Percentiles rank a stretch among this genome's conserved stretches.
Conservation (phyloP, 768 basidiomycete genomes). For the Tricholoma bakamatsutake region DNA sequence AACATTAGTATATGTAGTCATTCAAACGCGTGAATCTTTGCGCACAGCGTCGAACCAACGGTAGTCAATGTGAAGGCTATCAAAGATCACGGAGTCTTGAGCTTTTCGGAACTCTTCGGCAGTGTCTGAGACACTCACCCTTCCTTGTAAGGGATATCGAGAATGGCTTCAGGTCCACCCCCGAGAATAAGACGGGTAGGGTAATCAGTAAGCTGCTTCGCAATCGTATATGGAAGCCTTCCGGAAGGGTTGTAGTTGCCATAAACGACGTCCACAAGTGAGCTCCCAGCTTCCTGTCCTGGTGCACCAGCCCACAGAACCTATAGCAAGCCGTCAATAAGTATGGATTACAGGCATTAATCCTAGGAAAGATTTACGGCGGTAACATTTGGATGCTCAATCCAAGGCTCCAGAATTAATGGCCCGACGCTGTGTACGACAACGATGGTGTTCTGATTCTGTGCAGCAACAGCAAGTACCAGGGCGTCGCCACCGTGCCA, state of each 20-base stretch:
- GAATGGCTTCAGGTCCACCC: constrained; percentile 29
- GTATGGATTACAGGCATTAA: constrained; percentile 11
- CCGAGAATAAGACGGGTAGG: constrained; percentile 41
- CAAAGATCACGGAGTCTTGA: neutral
- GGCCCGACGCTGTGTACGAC: constrained; percentile 61
- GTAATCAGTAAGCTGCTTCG: constrained; percentile 54
- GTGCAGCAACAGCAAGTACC: constrained; percentile 58
- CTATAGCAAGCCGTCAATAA: constrained; percentile 17
- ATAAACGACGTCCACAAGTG: constrained; percentile 66
- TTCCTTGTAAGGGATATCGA: constrained; percentile 55
- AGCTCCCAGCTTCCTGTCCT: constrained; percentile 68
- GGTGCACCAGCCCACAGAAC: constrained; percentile 62
- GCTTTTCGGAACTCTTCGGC: neutral
- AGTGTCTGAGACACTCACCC: constrained; percentile 26
- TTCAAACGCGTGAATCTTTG: constrained; percentile 13
- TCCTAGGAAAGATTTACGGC: constrained; percentile 39
- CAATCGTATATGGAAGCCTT: constrained; percentile 70
- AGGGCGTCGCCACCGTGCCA: constrained; percentile 72
- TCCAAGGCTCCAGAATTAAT: constrained; percentile 59
- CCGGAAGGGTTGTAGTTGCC: constrained; percentile 67
- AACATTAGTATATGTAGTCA: constrained; percentile 3
- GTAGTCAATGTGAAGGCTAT: constrained; percentile 63
- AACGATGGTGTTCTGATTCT: constrained; percentile 69
- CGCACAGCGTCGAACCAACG: constrained; percentile 63
- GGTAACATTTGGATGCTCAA: constrained; percentile 66